Conservation (phyloP, 1,284 basidiomycete genomes). For the Fomitopsis betulina region DNA sequence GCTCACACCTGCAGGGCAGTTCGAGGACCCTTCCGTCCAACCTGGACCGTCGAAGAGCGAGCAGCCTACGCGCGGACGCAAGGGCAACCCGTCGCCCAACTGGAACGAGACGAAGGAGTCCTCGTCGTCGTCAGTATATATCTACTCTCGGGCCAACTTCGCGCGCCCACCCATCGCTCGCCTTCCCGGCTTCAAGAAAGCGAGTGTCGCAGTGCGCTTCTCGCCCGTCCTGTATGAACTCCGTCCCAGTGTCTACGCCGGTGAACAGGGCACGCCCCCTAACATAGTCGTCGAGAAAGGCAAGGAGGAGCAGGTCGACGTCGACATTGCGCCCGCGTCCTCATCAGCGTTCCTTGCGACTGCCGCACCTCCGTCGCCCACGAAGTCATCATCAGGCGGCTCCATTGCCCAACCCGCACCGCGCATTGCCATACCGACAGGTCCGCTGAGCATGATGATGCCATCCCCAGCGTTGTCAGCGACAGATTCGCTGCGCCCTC, state of each 20-base stretch:
- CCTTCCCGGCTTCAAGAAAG: conserved; percentile 94
- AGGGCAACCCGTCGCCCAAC: conserved; percentile 41
- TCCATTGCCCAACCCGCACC: conserved; percentile 32
- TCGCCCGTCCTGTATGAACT: conserved; percentile 92
- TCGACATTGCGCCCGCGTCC: conserved; percentile 31
- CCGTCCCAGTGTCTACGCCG: conserved; percentile 48
- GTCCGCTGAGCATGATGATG: conserved; percentile 32
- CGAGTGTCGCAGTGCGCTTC: conserved; percentile 91
- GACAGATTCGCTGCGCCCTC: conserved; percentile 46
- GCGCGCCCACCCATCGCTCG: conserved; percentile 89
- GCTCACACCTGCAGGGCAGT: conserved; percentile 93
- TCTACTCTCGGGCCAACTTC: conserved; percentile 94
- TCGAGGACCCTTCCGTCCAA: conserved; percentile 80
- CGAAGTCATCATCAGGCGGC: conserved; percentile 12
- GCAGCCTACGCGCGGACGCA: conserved; percentile 50
- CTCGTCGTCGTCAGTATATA: conserved; percentile 72
- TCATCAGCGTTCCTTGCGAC: conserved; percentile 1
- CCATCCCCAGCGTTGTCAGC: conserved; percentile 60
- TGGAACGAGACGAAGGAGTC: conserved; percentile 26
- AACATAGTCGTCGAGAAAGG: conserved; percentile 63
- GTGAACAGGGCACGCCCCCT: conserved; percentile 42
- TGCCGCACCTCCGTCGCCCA: conserved; percentile 10
- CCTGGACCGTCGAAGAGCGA: conserved; percentile 35
- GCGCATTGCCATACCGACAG: conserved; percentile 31
- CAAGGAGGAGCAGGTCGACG: conserved; percentile 62